Evolutionary conservation across 805 yeast species (phyloP).

Genomic region (Blastobotrys americana): DNA sequence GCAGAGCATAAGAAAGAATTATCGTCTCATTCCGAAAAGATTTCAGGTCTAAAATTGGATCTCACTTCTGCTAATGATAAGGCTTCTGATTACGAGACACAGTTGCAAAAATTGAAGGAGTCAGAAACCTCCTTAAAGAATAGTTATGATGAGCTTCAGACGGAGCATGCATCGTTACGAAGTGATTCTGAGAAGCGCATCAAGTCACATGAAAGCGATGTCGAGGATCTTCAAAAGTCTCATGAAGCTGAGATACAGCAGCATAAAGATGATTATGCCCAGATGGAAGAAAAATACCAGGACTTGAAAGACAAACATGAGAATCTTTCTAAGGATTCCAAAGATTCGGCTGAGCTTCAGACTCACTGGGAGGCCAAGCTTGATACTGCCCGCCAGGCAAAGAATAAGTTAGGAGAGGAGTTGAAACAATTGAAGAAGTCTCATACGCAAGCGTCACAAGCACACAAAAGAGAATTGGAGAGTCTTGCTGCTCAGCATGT

Average conservation of each 20-base stretch:
- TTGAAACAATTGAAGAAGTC: background rate
- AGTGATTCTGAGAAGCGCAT: background rate
- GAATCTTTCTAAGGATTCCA: slow-evolving; percentile 1
- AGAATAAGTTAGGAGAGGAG: background rate
- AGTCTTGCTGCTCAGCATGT: background rate
- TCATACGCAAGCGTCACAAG: background rate
- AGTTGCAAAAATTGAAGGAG: no score
- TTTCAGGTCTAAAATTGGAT: background rate
- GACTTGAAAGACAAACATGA: background rate
- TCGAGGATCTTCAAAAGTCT: background rate
- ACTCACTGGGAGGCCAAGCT: background rate
- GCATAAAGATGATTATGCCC: background rate
- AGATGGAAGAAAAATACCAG: background rate
- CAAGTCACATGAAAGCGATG: background rate
- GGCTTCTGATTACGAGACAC: no score
- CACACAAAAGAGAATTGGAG: background rate
- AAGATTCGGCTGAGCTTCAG: background rate
- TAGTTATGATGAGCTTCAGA: background rate
- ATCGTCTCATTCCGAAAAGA: background rate
- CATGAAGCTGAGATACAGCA: background rate
- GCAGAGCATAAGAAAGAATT: background rate
- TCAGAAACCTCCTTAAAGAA: no score
- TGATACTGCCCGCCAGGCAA: background rate
- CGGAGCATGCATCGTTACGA: background rate
- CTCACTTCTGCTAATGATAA: no score